Conservation (phyloP, 1,139 yeast species). For the Hemisphaericaspora xylofermentans region DNA sequence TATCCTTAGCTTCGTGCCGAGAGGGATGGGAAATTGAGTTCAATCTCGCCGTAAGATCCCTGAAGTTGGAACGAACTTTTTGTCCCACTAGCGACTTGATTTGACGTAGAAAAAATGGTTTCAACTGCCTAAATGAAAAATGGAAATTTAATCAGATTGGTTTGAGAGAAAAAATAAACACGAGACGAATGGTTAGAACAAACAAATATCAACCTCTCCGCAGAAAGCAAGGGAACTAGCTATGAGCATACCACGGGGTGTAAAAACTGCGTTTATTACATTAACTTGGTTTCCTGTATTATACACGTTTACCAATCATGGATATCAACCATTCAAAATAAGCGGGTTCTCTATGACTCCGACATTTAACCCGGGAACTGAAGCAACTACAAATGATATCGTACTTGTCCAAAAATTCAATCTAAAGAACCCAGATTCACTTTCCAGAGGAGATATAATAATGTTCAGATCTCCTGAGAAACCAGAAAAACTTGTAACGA, state of each 20-base stretch:
- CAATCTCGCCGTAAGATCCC: too few relatives aligned
- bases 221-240: background rate
- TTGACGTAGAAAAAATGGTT: too few relatives aligned
- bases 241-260: conserved; percentile 13
- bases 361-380: conserved; percentile 68
- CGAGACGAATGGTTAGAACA: too few relatives aligned
- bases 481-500: conserved; percentile 71
- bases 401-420: conserved; percentile 70
- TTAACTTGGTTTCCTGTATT: conserved; percentile 78
- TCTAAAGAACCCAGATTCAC: conserved; percentile 43
- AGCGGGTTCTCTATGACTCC: conserved; percentile 90
- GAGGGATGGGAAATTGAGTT: too few relatives aligned
- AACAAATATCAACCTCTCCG: too few relatives aligned
- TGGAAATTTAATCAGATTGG: too few relatives aligned
- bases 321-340: conserved; percentile 72
- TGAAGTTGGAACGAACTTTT: too few relatives aligned
- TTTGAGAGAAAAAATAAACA: too few relatives aligned
- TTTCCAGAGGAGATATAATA: conserved; percentile 69
- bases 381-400: conserved; percentile 57
- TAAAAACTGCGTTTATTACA: conserved; percentile 29
- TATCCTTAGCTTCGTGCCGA: too few relatives aligned
- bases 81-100: too few relatives aligned
- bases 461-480: conserved; percentile 76
- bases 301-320: conserved; percentile 67
- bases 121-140: too few relatives aligned